Percentiles rank a stretch among this genome's conserved stretches.
Evolutionary conservation across 306 rosid species (phyloP).

Genomic region (Adenanthera pavonina): DNA sequence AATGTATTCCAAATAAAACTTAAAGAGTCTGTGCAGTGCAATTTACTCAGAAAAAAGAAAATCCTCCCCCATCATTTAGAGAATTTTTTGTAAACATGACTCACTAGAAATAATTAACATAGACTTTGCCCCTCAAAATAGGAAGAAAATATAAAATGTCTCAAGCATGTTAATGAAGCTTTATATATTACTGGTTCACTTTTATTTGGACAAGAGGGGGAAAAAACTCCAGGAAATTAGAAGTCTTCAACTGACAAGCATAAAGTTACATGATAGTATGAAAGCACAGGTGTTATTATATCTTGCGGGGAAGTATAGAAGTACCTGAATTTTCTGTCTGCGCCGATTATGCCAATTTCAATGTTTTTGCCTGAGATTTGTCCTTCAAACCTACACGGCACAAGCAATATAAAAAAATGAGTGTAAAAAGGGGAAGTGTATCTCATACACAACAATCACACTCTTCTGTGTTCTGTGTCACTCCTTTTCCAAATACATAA

Average conservation of each 20-base stretch:
- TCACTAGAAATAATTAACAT: too few species aligned
- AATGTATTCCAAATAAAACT: too few species aligned
- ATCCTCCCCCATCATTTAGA: too few species aligned
- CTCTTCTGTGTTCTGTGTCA: too few species aligned
- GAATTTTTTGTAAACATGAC: too few species aligned
- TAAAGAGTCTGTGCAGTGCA: too few species aligned
- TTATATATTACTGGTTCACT: background rate
- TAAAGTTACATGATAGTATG: background rate
- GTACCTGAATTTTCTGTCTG: conserved; percentile 75
- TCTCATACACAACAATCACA: too few species aligned
- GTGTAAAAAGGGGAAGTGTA: too few species aligned
- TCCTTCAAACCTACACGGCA: conserved; percentile 64
- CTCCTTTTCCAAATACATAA: too few species aligned
- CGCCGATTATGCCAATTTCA: conserved; percentile 85
- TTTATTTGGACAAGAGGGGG: too few species aligned
- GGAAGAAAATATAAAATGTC: background rate
- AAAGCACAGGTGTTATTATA: background rate
- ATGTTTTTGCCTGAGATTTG: conserved; percentile 92
- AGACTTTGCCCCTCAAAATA: background rate
- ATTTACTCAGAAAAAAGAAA: too few species aligned
- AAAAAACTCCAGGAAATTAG: too few species aligned
- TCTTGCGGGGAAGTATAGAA: conserved; percentile 13
- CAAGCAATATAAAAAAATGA: conserved; percentile 14
- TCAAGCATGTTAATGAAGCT: background rate
- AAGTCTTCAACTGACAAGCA: background rate